Percentiles rank a stretch among this genome's conserved stretches.
These are phyloP conservation scores for Neoascochyta sp. DNA, from an alignment of 2,329 filamentous ascomycete species.

Conservation along the genomic window DNA sequence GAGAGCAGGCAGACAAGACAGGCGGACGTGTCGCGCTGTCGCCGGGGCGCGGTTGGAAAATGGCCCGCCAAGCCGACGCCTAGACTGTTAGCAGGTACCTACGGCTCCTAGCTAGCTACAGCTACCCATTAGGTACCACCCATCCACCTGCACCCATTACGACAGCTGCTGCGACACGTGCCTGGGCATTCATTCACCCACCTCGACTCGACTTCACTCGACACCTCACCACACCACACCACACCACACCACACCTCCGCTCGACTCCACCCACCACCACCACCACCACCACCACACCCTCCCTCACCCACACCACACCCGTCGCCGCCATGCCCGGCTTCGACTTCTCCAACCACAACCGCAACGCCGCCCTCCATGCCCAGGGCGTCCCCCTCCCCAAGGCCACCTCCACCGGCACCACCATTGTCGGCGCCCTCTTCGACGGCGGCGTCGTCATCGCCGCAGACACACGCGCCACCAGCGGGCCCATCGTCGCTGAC, in stretches of 20 bases:
- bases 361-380: constrained; percentile 93
- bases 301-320: constrained; percentile 1
- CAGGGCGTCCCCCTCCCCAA: constrained; percentile 92
- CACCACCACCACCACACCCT: constrained; percentile 1
- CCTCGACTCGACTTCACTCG: no score
- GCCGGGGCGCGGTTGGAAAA: no score
- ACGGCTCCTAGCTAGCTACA: no score
- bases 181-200: no score
- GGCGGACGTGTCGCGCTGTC: no score
- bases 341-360: constrained; percentile 98
- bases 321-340: constrained; percentile 64
- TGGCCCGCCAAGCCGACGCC: no score
- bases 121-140: no score
- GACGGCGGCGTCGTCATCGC: constrained; percentile 98
- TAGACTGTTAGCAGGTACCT: no score
- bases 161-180: no score
- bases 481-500: constrained; percentile 96
- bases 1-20: no score
- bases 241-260: not conserved
- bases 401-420: constrained; percentile 97
- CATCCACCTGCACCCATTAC: no score
- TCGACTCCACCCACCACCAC: not conserved
- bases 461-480: constrained; percentile 95
- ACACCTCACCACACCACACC: not conserved
- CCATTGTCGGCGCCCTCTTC: constrained; percentile 95